Evolutionary conservation across 306 rosid genomes (phyloP).

Genomic region (Senna siamea): DNA sequence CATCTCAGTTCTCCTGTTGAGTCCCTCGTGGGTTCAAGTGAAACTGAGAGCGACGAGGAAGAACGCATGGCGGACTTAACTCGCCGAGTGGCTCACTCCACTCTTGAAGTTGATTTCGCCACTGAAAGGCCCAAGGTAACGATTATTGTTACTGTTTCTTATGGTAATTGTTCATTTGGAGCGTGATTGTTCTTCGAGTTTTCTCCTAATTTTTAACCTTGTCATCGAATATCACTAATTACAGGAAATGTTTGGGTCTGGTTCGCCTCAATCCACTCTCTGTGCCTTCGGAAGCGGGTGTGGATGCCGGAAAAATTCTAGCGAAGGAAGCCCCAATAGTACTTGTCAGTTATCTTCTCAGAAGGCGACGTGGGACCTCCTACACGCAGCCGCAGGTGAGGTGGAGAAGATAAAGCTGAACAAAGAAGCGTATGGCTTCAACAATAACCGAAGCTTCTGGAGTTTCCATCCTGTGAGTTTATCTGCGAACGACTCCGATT

Average conservation of each 20-base stretch:
- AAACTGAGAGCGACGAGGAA: constrained; percentile 81
- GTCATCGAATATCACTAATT: too few relatives aligned
- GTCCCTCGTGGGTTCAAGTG: constrained; percentile 58
- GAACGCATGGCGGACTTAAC: constrained; percentile 70
- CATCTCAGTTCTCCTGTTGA: constrained; percentile 65
- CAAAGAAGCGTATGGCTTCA: constrained; percentile 37
- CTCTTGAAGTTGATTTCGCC: constrained; percentile 42
- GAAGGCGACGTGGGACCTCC: constrained; percentile 64
- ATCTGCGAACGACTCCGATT: constrained; percentile 23
- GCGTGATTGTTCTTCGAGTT: too few relatives aligned
- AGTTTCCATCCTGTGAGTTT: constrained; percentile 41
- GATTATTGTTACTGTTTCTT: neutral
- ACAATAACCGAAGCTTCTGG: constrained; percentile 33
- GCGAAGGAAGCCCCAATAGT: constrained; percentile 61
- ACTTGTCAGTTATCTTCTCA: constrained; percentile 37
- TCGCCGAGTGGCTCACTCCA: constrained; percentile 56
- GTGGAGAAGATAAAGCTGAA: constrained; percentile 58
- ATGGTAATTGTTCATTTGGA: neutral
- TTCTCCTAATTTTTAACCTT: neutral
- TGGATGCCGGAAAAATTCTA: constrained; percentile 55
- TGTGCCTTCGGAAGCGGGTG: constrained; percentile 53
- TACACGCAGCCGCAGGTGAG: constrained; percentile 79
- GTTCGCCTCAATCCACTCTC: constrained; percentile 79
- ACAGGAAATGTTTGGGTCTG: constrained; percentile 39
- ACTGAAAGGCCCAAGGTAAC: constrained; percentile 48